Base-by-base conservation (phyloP, 495 filamentous ascomycete genomes). In the Tuber calosporum region DNA sequence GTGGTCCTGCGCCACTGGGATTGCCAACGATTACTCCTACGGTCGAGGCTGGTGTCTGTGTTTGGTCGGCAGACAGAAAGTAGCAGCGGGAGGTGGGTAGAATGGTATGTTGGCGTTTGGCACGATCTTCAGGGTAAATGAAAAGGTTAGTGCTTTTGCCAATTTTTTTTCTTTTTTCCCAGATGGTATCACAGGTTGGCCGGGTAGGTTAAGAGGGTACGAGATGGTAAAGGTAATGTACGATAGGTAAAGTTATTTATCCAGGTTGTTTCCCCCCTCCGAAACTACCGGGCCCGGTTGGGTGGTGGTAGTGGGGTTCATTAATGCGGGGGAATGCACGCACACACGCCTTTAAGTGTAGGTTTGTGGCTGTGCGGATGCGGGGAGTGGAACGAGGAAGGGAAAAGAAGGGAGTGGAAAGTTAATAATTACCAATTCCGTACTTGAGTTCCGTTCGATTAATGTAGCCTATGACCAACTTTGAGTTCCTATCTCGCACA, bases 401-500 rank as follows among this genome's bases (percentile, higher is more conserved):
- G 77, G 11, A 76, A 40, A 69, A 77, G 30, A 72, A 30, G 37
- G 22, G 58, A 17, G 17, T 30, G n/a, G 42, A 38, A 37, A 19
- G 8, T 9, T 48, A 36, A 36, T 40, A 76, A 70, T 74, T 58
- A 74, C 82, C 92, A 69, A 98, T 88, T n/a, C 93, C 95, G 79
- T 97, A 98, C 20, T 89, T 89, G 45, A 99, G 86, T 81, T 99
- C 95, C 8, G 94, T 97, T 70, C 94, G 90, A 74, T 96, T 96
- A 78, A 99, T 94, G 81, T 97, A 98, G 53, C 95, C 95, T 30
- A 97, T 84, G 0, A 98, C 87, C 2, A 86, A 90, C 69, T 90
- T 93, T 36, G 86, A 88, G 2, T 82, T 85, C 5, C 86, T 83
- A 80, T 94, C 89, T 78, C 96, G 93, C 48, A 98, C 89, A 71